Percentiles rank a stretch among this genome's conserved stretches.
These are phyloP conservation scores for Blastomyces gilchristii DNA, from an alignment of 2,329 filamentous ascomycete genomes.

Conservation along the genomic window DNA sequence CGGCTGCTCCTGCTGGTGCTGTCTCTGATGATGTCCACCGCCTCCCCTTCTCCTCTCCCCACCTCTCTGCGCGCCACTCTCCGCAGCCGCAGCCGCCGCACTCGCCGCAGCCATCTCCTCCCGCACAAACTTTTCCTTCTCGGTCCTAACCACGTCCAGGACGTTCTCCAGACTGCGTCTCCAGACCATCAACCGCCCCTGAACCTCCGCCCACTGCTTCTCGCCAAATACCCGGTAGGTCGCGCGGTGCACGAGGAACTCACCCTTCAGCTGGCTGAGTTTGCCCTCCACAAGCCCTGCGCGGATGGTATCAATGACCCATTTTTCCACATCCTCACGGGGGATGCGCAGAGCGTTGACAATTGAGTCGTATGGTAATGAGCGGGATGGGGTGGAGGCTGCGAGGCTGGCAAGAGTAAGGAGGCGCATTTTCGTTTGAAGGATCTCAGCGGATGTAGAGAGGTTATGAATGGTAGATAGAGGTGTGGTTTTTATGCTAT, in stretches of 20 bases:
- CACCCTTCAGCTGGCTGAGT: constrained; percentile 81
- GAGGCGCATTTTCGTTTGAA: constrained; percentile 92
- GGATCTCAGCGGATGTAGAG: constrained; percentile 61
- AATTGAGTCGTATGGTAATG: constrained; percentile 80
- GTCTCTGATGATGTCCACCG: constrained; percentile 16
- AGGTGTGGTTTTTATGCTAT: constrained; percentile 62
- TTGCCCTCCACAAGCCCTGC: constrained; percentile 93
- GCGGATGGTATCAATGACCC: constrained; percentile 97
- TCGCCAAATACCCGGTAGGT: constrained; percentile 95
- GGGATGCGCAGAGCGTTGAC: constrained; percentile 75
- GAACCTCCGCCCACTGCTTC: constrained; percentile 96
- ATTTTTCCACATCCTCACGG: constrained; percentile 81
- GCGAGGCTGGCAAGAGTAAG: constrained; percentile 86
- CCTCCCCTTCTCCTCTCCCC: constrained; percentile 27
- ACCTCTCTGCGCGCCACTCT: constrained; percentile 20
- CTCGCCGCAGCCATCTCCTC: constrained; percentile 51
- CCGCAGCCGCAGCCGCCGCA: constrained; percentile 38
- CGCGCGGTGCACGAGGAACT: constrained; percentile 90
- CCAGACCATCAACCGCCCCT: constrained; percentile 85
- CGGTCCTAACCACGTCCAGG: constrained; percentile 63
- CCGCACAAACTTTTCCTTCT: constrained; percentile 67
- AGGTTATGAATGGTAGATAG: constrained; percentile 64
- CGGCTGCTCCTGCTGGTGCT: constrained; percentile 20
- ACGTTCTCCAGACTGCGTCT: constrained; percentile 70
- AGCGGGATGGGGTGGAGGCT: constrained; percentile 69